phyloP scores from a whole-genome alignment of 139 green algal species.

The Diplosphaera chodatii region DNA sequence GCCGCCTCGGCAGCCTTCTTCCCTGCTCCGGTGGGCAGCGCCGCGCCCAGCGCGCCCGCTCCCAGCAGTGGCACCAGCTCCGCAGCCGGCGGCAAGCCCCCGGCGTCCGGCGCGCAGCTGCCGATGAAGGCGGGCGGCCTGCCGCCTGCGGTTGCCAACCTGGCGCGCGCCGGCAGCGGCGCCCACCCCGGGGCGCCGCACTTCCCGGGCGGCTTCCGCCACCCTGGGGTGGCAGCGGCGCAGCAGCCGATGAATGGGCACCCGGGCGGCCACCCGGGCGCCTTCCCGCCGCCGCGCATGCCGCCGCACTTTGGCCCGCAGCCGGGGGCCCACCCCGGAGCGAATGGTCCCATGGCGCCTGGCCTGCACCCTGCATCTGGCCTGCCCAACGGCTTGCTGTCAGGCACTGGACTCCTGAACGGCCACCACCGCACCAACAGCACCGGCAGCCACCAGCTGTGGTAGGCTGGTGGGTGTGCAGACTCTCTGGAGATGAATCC shows the following conservation, averaged over 20 bases:
- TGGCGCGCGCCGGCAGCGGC: not conserved
- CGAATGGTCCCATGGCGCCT: no score
- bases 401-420: conserved; percentile 1
- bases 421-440: conserved; percentile 7
- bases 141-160: not conserved
- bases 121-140: no score
- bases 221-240: no score
- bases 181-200: not conserved
- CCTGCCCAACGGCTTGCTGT: conserved; percentile 7
- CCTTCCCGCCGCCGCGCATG: not conserved
- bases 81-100: no score
- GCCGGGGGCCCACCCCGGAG: no score
- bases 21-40: not conserved
- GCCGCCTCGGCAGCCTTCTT: not conserved
- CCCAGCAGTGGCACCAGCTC: no score
- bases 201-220: not conserved
- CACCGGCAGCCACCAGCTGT: conserved; percentile 16
- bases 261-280: no score
- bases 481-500: no score
- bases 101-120: not conserved
- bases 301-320: not conserved
- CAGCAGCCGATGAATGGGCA: no score
- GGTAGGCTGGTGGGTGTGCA: conserved; percentile 5
- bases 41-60: not conserved
- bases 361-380: not conserved